Percentiles rank a stretch among this genome's conserved stretches.
These are phyloP conservation scores for Starmera stellimalicola DNA, from an alignment of 1,139 yeast species.

Conservation along the genomic window DNA sequence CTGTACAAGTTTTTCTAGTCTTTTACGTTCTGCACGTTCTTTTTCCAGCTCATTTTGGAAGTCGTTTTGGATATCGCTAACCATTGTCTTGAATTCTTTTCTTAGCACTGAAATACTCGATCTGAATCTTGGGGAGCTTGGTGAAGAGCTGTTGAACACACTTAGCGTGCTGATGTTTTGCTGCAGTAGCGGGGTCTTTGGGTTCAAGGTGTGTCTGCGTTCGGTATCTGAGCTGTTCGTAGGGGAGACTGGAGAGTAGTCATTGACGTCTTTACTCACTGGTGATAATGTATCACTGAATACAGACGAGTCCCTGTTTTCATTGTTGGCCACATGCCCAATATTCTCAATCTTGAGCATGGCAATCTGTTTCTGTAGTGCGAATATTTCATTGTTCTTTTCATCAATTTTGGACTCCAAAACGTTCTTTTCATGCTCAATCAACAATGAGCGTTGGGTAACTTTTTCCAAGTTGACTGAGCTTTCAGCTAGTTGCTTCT, in stretches of 20 bases:
- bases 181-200: constrained; percentile 16
- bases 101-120: constrained; percentile 36
- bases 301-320: not conserved
- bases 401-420: constrained; percentile 23
- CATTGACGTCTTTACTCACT: constrained; percentile 1
- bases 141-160: constrained; percentile 4
- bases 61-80: constrained; percentile 51
- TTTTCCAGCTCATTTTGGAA: constrained; percentile 50
- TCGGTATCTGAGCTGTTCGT: not conserved
- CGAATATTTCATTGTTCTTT: constrained; percentile 37
- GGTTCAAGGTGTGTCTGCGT: constrained; percentile 5
- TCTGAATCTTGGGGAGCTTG: constrained; percentile 15
- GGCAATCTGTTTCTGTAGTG: constrained; percentile 38
- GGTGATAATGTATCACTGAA: constrained; percentile 4
- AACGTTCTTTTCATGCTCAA: constrained; percentile 24
- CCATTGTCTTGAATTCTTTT: constrained; percentile 62
- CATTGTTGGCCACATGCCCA: constrained; percentile 4
- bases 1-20: constrained; percentile 35
- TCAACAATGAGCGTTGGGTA: constrained; percentile 21
- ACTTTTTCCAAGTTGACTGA: constrained; percentile 24
- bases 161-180: constrained; percentile 7
- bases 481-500: constrained; percentile 31
- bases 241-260: not conserved
- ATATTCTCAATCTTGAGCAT: constrained; percentile 40
- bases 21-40: constrained; percentile 46